phyloP scores from a whole-genome alignment of 352 stramenopile genomes.

The Nothophytophthora sp. region DNA sequence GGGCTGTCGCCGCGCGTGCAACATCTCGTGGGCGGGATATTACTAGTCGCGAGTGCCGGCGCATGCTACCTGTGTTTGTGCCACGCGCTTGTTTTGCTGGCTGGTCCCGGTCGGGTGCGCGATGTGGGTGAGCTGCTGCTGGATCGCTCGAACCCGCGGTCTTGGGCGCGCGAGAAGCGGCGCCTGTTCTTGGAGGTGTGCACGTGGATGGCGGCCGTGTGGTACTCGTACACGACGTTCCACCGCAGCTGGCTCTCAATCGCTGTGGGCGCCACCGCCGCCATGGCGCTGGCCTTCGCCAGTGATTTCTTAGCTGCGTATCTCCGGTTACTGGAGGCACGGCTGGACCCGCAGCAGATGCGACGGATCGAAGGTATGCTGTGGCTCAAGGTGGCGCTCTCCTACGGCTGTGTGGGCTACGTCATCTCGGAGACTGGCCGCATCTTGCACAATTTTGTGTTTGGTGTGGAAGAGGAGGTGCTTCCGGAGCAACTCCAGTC shows the following conservation, averaged over 20 bases:
- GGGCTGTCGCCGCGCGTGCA: conserved; percentile 40
- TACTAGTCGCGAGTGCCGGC: conserved; percentile 52
- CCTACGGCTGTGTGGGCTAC: conserved; percentile 66
- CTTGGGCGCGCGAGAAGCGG: conserved; percentile 53
- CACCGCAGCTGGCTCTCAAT: conserved; percentile 54
- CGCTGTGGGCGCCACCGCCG: conserved; percentile 33
- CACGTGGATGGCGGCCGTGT: conserved; percentile 71
- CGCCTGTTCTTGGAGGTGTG: conserved; percentile 69
- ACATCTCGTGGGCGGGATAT: conserved; percentile 50
- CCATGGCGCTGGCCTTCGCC: conserved; percentile 41
- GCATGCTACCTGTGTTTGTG: conserved; percentile 52
- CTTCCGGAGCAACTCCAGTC: conserved; percentile 25
- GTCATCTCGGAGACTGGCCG: conserved; percentile 54
- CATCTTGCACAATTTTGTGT: conserved; percentile 50
- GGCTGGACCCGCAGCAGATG: conserved; percentile 35
- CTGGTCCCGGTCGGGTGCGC: conserved; percentile 2
- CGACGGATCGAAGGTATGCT: conserved; percentile 38
- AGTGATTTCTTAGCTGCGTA: conserved; percentile 67
- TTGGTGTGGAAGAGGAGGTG: conserved; percentile 15
- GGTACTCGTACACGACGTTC: conserved; percentile 66
- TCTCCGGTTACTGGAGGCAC: conserved; percentile 49
- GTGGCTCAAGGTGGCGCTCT: conserved; percentile 73
- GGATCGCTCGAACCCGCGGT: conserved; percentile 48
- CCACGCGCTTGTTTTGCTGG: conserved; percentile 31
- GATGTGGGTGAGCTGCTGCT: conserved; percentile 51